Conservation (phyloP, 1,284 basidiomycete genomes). For the Clitocybe nebularis region DNA sequence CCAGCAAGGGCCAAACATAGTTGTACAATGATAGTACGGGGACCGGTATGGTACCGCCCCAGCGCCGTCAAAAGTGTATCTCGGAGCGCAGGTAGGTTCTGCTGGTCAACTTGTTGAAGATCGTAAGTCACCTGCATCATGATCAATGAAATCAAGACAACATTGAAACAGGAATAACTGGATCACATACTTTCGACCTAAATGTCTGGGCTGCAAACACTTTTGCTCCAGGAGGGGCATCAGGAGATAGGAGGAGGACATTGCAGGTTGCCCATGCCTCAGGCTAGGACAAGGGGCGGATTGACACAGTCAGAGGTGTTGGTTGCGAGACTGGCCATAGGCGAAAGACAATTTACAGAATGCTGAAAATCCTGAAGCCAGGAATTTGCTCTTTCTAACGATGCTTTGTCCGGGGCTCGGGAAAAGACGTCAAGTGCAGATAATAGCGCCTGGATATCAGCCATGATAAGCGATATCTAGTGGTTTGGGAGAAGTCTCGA, state of each 20-base stretch:
- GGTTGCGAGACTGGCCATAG: slow-evolving; percentile 55
- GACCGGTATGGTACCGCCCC: slow-evolving; percentile 66
- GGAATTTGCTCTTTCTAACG: slow-evolving; percentile 82
- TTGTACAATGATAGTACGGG: slow-evolving; percentile 86
- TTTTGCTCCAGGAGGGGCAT: slow-evolving; percentile 79
- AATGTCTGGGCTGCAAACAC: slow-evolving; percentile 98
- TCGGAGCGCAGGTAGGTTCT: slow-evolving; percentile 74
- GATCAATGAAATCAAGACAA: slow-evolving; percentile 23
- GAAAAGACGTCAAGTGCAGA: slow-evolving; percentile 74
- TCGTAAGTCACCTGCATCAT: slow-evolving; percentile 86
- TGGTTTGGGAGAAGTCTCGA: not conserved
- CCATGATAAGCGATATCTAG: slow-evolving; percentile 38
- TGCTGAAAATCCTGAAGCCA: slow-evolving; percentile 97
- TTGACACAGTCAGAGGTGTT: slow-evolving; percentile 56
- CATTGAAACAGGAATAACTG: slow-evolving; percentile 7
- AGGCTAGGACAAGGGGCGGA: slow-evolving; percentile 62
- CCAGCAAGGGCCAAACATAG: slow-evolving; percentile 88
- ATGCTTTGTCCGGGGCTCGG: slow-evolving; percentile 75
- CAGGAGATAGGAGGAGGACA: slow-evolving; percentile 78
- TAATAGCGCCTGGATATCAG: slow-evolving; percentile 65
- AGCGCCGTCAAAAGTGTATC: slow-evolving; percentile 86
- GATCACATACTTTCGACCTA: slow-evolving; percentile 77
- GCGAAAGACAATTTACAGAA: slow-evolving; percentile 82
- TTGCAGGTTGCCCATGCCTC: slow-evolving; percentile 98
- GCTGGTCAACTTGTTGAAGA: slow-evolving; percentile 79